These are phyloP conservation scores for Stemphylium beticola DNA, from an alignment of 2,329 filamentous ascomycete genomes.

Conservation along the genomic window DNA sequence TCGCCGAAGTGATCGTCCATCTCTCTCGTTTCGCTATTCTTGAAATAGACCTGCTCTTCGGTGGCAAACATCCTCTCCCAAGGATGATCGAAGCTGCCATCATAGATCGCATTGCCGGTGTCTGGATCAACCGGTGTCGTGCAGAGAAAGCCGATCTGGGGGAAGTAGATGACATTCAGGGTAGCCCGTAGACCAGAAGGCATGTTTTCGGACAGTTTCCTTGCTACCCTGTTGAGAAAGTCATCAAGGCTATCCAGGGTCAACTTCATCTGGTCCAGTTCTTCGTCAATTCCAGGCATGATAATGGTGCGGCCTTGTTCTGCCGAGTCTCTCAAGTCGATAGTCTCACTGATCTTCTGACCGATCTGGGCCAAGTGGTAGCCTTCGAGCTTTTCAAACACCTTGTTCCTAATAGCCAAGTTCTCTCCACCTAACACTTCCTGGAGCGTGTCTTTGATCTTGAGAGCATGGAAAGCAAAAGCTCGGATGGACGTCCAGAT, in stretches of 20 bases:
- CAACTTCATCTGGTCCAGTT: slow-evolving; percentile 79
- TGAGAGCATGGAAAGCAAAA: slow-evolving; percentile 75
- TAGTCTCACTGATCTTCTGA: slow-evolving; percentile 71
- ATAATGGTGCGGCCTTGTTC: slow-evolving; percentile 76
- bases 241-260: slow-evolving; percentile 78
- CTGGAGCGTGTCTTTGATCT: slow-evolving; percentile 68
- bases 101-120: slow-evolving; percentile 66
- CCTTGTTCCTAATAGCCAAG: slow-evolving; percentile 61
- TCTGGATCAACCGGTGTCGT: slow-evolving; percentile 69
- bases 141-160: slow-evolving; percentile 88
- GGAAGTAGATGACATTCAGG: slow-evolving; percentile 85
- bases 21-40: slow-evolving; percentile 79
- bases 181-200: slow-evolving; percentile 62
- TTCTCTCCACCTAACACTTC: slow-evolving; percentile 62
- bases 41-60: slow-evolving; percentile 79
- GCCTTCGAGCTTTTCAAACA: slow-evolving; percentile 66
- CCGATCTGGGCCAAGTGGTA: slow-evolving; percentile 69
- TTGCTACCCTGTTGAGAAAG: slow-evolving; percentile 72
- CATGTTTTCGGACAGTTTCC: slow-evolving; percentile 66
- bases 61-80: slow-evolving; percentile 84
- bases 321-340: slow-evolving; percentile 79
- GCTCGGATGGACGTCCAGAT: slow-evolving; percentile 75
- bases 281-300: slow-evolving; percentile 70
- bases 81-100: slow-evolving; percentile 63
- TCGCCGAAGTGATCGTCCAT: slow-evolving; percentile 85